A percentile compares a stretch with the other conserved stretches of the same genome.
These are phyloP conservation scores for Strobilomyces echinocephalus DNA, from an alignment of 768 basidiomycete genomes.

Conservation along the genomic window DNA sequence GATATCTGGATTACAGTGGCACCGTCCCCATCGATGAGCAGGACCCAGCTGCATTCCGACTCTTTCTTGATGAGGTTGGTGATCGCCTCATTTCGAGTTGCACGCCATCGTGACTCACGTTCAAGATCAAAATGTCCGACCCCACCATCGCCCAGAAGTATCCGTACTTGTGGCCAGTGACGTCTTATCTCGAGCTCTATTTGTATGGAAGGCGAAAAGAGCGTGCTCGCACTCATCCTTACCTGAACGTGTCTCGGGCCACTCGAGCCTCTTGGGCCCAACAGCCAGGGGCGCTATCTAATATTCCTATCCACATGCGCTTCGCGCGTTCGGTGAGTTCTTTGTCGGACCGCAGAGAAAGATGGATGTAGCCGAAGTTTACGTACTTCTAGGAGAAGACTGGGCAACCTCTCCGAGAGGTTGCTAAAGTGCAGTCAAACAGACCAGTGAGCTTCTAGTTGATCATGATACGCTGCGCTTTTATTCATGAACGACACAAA, in stretches of 20 bases:
- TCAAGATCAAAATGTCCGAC: constrained; percentile 11
- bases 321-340: constrained; percentile 8
- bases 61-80: constrained; percentile 16
- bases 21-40: constrained; percentile 10
- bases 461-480: neutral
- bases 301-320: constrained; percentile 11
- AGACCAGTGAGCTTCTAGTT: neutral
- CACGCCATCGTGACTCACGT: neutral
- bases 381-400: constrained; percentile 4
- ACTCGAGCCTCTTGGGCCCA: neutral
- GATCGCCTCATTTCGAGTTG: neutral
- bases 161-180: constrained; percentile 10
- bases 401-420: constrained; percentile 4
- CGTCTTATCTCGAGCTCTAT: constrained; percentile 15
- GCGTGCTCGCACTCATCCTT: too few species aligned
- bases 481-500: neutral
- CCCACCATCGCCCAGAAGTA: constrained; percentile 12
- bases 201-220: neutral
- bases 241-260: neutral
- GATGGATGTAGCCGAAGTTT: neutral
- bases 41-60: neutral
- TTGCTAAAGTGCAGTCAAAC: neutral
- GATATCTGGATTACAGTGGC: neutral
- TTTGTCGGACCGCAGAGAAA: neutral
- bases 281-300: neutral